Percentiles rank a stretch among this genome's conserved stretches.
Conservation (phyloP, 2,329 filamentous ascomycete species). For the Arthrobotrys entomopaga region DNA sequence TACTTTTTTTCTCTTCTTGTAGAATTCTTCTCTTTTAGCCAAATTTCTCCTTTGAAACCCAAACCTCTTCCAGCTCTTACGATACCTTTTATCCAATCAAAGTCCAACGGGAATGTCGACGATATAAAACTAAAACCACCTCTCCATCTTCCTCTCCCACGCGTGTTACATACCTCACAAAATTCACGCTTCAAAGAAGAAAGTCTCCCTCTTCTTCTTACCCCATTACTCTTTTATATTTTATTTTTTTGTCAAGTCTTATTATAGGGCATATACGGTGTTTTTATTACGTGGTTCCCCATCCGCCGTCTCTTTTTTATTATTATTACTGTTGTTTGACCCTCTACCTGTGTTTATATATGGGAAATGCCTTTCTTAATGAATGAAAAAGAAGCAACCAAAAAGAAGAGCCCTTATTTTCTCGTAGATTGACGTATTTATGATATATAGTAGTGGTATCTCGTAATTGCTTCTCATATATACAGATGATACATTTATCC, state of each 20-base stretch:
- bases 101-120: too few relatives aligned
- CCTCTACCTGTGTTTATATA: slow-evolving; percentile 58
- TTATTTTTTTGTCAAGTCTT: slow-evolving; percentile 45
- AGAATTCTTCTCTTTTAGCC: slow-evolving; percentile 11
- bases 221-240: slow-evolving; percentile 1
- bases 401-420: not conserved
- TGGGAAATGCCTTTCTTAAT: slow-evolving; percentile 55
- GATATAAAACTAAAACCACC: slow-evolving; percentile 11
- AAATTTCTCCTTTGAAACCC: slow-evolving; percentile 2
- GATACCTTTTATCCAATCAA: slow-evolving; percentile 6
- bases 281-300: slow-evolving; percentile 44
- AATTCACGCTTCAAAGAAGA: not conserved
- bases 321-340: slow-evolving; percentile 35
- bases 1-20: slow-evolving; percentile 19
- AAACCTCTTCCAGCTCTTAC: not conserved
- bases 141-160: slow-evolving; percentile 5
- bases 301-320: slow-evolving; percentile 5
- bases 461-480: not conserved
- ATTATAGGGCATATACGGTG: slow-evolving; percentile 54
- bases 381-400: slow-evolving; percentile 49
- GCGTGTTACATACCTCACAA: slow-evolving; percentile 13
- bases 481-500: slow-evolving; percentile 8
- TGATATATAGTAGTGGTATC: too few relatives aligned
- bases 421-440: not conserved
- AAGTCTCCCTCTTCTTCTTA: slow-evolving; percentile 22